phyloP scores from a whole-genome alignment of 2,329 filamentous ascomycete species.

The Fusarium pseudoanthophilum region DNA sequence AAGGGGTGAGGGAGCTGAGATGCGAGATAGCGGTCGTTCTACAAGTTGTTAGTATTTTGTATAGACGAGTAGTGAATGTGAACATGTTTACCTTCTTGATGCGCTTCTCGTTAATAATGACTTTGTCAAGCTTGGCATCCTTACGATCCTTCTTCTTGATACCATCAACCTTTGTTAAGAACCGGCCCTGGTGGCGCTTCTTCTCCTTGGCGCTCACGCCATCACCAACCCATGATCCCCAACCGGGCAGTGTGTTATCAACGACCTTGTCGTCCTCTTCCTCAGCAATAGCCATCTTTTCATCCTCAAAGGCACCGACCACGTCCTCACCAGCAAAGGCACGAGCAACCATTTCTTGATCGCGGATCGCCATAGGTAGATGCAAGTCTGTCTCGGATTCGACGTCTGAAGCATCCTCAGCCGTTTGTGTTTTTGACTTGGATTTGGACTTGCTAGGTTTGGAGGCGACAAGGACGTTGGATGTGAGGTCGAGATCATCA shows the following conservation, averaged over 20 bases:
- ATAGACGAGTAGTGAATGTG: background rate
- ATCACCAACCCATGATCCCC: conserved; percentile 91
- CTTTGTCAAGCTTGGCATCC: conserved; percentile 82
- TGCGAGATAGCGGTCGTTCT: conserved; percentile 90
- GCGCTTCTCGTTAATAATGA: conserved; percentile 93
- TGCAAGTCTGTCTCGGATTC: conserved; percentile 61
- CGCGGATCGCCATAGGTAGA: conserved; percentile 67
- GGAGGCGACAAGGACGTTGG: conserved; percentile 49
- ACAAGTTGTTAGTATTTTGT: conserved; percentile 5
- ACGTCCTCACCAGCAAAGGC: conserved; percentile 94
- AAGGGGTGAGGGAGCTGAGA: conserved; percentile 87
- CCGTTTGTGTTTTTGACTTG: conserved; percentile 39
- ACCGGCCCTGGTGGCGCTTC: conserved; percentile 70
- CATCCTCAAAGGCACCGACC: conserved; percentile 79
- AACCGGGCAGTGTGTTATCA: conserved; percentile 89
- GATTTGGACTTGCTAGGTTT: conserved; percentile 46
- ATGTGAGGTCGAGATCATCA: conserved; percentile 55
- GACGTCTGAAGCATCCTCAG: conserved; percentile 47
- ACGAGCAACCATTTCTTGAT: conserved; percentile 77
- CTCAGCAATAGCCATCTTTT: conserved; percentile 77
- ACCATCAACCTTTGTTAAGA: conserved; percentile 75
- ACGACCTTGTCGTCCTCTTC: conserved; percentile 86
- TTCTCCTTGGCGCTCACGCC: conserved; percentile 79
- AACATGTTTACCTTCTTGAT: conserved; percentile 77
- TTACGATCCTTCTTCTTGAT: conserved; percentile 80